A percentile compares a stretch with the other conserved stretches of the same genome.
phyloP scores from a whole-genome alignment of 2,329 filamentous ascomycete species.

The Coleophoma eucalyptorum region DNA sequence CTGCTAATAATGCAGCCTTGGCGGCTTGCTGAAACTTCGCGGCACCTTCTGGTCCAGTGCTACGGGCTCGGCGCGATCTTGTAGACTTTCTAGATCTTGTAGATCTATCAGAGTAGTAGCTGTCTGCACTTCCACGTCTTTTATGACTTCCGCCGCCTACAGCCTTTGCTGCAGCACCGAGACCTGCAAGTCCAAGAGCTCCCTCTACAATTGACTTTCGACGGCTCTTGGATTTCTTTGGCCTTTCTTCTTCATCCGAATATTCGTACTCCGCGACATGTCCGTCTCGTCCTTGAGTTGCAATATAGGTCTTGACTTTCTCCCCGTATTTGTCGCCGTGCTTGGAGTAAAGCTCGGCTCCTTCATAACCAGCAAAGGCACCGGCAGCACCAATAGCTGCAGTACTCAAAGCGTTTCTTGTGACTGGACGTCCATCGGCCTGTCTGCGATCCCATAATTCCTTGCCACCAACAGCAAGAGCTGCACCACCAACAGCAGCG shows the following conservation, averaged over 20 bases:
- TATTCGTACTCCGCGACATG: slow-evolving; percentile 50
- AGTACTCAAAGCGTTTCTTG: slow-evolving; percentile 56
- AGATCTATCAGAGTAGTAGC: slow-evolving; percentile 40
- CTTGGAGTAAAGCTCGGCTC: slow-evolving; percentile 61
- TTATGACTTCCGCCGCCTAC: slow-evolving; percentile 41
- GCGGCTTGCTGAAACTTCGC: slow-evolving; percentile 79
- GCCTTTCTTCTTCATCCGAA: slow-evolving; percentile 48
- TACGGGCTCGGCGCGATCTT: slow-evolving; percentile 48
- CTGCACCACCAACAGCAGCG: slow-evolving; percentile 61
- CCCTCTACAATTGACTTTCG: slow-evolving; percentile 63
- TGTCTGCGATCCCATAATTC: slow-evolving; percentile 62
- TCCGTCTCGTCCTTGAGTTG: slow-evolving; percentile 51
- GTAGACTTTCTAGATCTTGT: slow-evolving; percentile 15
- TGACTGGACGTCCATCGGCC: slow-evolving; percentile 39
- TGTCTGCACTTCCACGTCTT: slow-evolving; percentile 33
- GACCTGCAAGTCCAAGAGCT: slow-evolving; percentile 57
- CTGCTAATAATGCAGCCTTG: slow-evolving; percentile 85
- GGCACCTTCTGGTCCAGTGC: slow-evolving; percentile 43
- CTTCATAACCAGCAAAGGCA: slow-evolving; percentile 60
- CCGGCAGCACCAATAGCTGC: slow-evolving; percentile 61
- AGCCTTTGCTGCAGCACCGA: slow-evolving; percentile 58
- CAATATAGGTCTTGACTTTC: slow-evolving; percentile 48
- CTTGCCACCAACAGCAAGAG: slow-evolving; percentile 61
- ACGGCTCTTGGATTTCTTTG: slow-evolving; percentile 45
- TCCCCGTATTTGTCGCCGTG: slow-evolving; percentile 27